phyloP scores from a whole-genome alignment of 2,329 filamentous ascomycete genomes.

The Colletotrichum theobromicola region DNA sequence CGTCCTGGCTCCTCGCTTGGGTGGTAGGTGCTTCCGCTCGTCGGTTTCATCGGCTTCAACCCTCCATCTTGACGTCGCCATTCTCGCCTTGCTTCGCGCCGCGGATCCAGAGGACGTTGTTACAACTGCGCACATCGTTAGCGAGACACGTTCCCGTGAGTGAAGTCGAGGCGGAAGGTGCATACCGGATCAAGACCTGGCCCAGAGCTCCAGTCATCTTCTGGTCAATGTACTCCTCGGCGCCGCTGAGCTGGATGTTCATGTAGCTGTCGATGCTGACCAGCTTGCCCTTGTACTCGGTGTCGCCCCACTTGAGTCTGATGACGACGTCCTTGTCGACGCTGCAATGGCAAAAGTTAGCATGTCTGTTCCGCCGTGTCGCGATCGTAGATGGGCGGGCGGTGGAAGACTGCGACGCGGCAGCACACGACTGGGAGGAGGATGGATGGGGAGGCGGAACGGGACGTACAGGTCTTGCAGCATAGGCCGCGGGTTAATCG shows the following conservation, averaged over 20 bases:
- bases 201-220: slow-evolving; percentile 86
- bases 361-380: not conserved
- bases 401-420: not conserved
- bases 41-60: slow-evolving; percentile 30
- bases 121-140: slow-evolving; percentile 64
- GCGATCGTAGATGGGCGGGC: not conserved
- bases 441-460: slow-evolving; percentile 35
- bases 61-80: slow-evolving; percentile 65
- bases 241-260: slow-evolving; percentile 93
- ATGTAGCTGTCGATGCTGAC: slow-evolving; percentile 98
- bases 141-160: not conserved
- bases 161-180: too few species aligned
- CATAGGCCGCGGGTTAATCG: slow-evolving; percentile 95
- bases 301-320: slow-evolving; percentile 96
- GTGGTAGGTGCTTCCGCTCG: slow-evolving; percentile 4
- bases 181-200: slow-evolving; percentile 88
- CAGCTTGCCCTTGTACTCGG: slow-evolving; percentile 93
- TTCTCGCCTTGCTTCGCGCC: slow-evolving; percentile 57
- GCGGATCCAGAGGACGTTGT: slow-evolving; percentile 96
- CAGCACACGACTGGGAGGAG: not conserved
- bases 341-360: slow-evolving; percentile 43
- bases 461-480: slow-evolving; percentile 83
- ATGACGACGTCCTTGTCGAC: slow-evolving; percentile 92
- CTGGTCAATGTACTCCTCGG: slow-evolving; percentile 90
- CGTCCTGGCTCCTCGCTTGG: not conserved